Percentiles rank a stretch among this genome's conserved stretches.
phyloP scores from a whole-genome alignment of 805 yeast species.

The Saccharomycopsis sp. region DNA sequence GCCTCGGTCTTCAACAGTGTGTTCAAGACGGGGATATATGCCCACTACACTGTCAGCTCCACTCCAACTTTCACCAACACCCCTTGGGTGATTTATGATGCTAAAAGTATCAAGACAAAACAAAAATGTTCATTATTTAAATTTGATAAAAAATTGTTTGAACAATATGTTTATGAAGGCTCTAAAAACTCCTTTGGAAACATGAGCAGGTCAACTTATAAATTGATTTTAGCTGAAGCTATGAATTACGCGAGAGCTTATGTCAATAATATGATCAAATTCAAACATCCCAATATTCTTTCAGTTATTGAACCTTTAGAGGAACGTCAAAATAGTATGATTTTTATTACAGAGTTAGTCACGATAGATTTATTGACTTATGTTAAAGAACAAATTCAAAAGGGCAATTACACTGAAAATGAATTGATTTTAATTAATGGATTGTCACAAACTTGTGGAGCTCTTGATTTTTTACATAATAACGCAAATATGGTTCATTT shows the following conservation, averaged over 20 bases:
- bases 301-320: conserved; percentile 84
- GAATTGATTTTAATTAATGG: conserved; percentile 71
- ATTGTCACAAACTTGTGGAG: conserved; percentile 64
- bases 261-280: conserved; percentile 59
- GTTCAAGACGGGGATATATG: conserved; percentile 18
- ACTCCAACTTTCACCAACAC: conserved; percentile 16
- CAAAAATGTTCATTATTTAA: conserved; percentile 15
- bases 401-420: conserved; percentile 35
- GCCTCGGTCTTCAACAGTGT: conserved; percentile 17
- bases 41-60: conserved; percentile 16
- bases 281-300: conserved; percentile 83
- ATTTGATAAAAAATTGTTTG: conserved; percentile 17
- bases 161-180: conserved; percentile 12
- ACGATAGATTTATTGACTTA: conserved; percentile 41
- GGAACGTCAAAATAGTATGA: conserved; percentile 64
- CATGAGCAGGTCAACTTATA: conserved; percentile 13
- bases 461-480: conserved; percentile 72
- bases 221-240: conserved; percentile 35
- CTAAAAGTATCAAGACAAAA: conserved; percentile 17
- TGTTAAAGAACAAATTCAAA: conserved; percentile 24
- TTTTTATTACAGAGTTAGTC: conserved; percentile 81
- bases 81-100: conserved; percentile 16
- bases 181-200: conserved; percentile 9
- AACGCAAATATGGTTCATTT: conserved; percentile 66
- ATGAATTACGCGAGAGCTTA: conserved; percentile 58